Evolutionary conservation across 164 flowering plant species (phyloP), one percentile per base, ranked within the genome.

Genomic region (Platanus orientalis): DNA sequence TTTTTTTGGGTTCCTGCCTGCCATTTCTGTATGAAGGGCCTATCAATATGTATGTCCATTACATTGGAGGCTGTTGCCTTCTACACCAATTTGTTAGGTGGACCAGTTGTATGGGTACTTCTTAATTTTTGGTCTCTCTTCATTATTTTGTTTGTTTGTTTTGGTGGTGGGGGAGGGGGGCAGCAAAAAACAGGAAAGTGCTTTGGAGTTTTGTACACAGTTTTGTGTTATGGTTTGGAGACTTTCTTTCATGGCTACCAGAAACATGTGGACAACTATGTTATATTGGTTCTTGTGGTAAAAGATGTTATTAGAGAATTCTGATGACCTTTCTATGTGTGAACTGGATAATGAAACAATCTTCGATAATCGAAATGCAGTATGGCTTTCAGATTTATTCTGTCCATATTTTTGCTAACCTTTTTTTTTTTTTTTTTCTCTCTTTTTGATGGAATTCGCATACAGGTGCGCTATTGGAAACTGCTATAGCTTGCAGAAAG

Each of bases 381-480:
- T n/a, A n/a, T n/a, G n/a, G n/a, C n/a, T n/a, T n/a, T n/a, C n/a
- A n/a, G n/a, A 3, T 1, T 26, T 0, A 26, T 28, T 28, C 27
- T 26, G 5, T 27, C 3, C 42, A 27, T 16, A 10, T 13, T 24
- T 11, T 14, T 17, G 12, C 20, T 14, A 7, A 26, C 6, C 17
- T n/a, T 40, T 24, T 54, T 9, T 13, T 1, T 58, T 58, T 42
- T 54, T 2, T 19, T 13, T n/a, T 7, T 70, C 36, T 9, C 36
- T 9, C 20, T 39, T 24, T 17, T 16, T 54, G 28, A 29, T 62
- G 60, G 27, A 58, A 65, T 72, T 58, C 17, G 40, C 30, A 27
- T 78, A 68, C 88, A 95, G 99, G 99, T 88, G 89, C 84, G 99
- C 99, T 12, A 80, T 90, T 82, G 99, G 99, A 32, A 95, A 95